A percentile compares a stretch with the other conserved stretches of the same genome.
phyloP scores from a whole-genome alignment of 2,329 filamentous ascomycete genomes.

The Calonectria hongkongensis region DNA sequence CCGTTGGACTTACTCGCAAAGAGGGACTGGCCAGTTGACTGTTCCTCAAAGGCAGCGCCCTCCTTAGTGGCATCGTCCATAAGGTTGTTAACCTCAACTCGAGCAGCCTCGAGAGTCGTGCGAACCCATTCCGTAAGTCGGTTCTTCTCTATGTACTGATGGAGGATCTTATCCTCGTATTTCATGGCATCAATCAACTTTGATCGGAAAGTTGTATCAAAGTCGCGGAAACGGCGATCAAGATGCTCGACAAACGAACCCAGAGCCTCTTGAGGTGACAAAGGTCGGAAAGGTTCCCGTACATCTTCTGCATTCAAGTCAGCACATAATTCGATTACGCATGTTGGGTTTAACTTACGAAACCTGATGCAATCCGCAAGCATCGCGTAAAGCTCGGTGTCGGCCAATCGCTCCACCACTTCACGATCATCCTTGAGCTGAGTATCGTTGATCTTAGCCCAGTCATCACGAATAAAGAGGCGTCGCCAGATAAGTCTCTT shows the following conservation, averaged over 20 bases:
- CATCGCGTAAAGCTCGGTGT: constrained; percentile 82
- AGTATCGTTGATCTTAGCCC: constrained; percentile 86
- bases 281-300: constrained; percentile 65
- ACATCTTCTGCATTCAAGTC: constrained; percentile 63
- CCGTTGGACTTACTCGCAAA: constrained; percentile 44
- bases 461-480: constrained; percentile 89
- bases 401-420: constrained; percentile 76
- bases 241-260: constrained; percentile 78
- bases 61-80: constrained; percentile 57
- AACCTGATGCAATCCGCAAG: constrained; percentile 78
- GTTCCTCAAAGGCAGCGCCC: constrained; percentile 29
- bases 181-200: constrained; percentile 83
- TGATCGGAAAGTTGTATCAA: constrained; percentile 78
- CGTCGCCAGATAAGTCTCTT: constrained; percentile 88
- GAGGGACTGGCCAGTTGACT: constrained; percentile 45
- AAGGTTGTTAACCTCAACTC: constrained; percentile 57
- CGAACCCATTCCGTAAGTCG: constrained; percentile 81
- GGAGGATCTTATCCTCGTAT: constrained; percentile 81
- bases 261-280: constrained; percentile 72
- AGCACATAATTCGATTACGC: constrained; percentile 48
- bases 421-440: constrained; percentile 82
- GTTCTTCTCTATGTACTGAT: constrained; percentile 79
- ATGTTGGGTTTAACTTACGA: constrained; percentile 69
- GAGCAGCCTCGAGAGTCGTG: constrained; percentile 62
- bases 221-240: constrained; percentile 75